A percentile compares a stretch with the other conserved stretches of the same genome.
Evolutionary conservation across 2,329 filamentous ascomycete species (phyloP).

Genomic region (Pestalotiopsis sp.): DNA sequence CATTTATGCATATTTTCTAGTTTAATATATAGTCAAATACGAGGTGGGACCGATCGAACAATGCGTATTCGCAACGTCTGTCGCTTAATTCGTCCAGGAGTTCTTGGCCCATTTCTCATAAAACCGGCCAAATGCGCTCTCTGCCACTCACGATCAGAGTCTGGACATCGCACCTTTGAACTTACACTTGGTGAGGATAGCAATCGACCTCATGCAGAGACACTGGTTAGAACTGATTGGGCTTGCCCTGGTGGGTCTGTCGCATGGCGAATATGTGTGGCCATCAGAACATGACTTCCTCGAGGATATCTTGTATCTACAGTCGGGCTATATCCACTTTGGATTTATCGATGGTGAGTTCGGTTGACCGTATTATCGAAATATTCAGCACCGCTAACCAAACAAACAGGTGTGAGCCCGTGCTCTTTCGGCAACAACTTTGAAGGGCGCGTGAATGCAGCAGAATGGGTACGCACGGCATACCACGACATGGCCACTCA

Average conservation of each 20-base stretch:
- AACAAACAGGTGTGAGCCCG: constrained; percentile 14
- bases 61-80: not conserved
- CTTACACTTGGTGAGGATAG: not conserved
- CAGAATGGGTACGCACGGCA: constrained; percentile 25
- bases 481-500: constrained; percentile 25
- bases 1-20: not conserved
- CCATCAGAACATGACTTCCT: constrained; percentile 15
- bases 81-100: not conserved
- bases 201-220: not conserved
- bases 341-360: constrained; percentile 17
- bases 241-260: not conserved
- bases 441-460: constrained; percentile 17
- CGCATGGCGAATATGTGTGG: constrained; percentile 14
- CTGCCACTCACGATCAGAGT: not conserved
- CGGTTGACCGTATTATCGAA: not conserved
- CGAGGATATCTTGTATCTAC: constrained; percentile 15
- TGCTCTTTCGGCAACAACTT: constrained; percentile 14
- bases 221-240: not conserved
- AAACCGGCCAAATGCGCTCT: not conserved
- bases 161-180: not conserved
- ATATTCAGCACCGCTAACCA: not conserved
- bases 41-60: not conserved
- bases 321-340: constrained; percentile 12
- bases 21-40: not conserved
- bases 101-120: not conserved